These are phyloP conservation scores for Monosporozyma aquatica DNA, from an alignment of 805 yeast genomes.

Conservation along the genomic window DNA sequence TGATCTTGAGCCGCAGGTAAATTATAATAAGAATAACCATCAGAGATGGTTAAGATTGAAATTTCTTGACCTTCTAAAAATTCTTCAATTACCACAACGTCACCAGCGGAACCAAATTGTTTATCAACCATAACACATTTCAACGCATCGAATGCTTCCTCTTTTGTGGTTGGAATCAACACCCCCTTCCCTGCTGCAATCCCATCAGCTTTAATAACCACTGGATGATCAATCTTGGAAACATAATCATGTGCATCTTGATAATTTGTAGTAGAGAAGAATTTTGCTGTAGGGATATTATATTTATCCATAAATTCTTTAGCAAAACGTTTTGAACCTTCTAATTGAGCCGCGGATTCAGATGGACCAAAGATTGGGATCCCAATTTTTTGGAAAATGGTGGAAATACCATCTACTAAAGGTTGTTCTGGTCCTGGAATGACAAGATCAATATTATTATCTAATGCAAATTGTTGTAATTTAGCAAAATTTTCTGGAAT, in stretches of 20 bases:
- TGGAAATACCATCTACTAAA: conserved; percentile 82
- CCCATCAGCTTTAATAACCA: conserved; percentile 95
- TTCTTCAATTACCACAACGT: conserved; percentile 91
- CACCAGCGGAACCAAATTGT: conserved; percentile 90
- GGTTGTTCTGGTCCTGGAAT: conserved; percentile 99
- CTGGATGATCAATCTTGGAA: conserved; percentile 48
- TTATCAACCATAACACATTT: conserved; percentile 82
- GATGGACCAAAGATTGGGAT: conserved; percentile 97
- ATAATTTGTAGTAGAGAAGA: conserved; percentile 69
- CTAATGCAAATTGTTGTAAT: conserved; percentile 66
- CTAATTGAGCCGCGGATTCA: conserved; percentile 82
- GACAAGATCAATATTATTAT: conserved; percentile 59
- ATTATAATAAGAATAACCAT: conserved; percentile 84
- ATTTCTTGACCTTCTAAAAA: conserved; percentile 95
- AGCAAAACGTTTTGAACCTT: conserved; percentile 92
- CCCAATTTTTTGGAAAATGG: conserved; percentile 68
- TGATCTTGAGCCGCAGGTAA: conserved; percentile 98
- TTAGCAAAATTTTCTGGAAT: conserved; percentile 56
- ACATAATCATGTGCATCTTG: conserved; percentile 63
- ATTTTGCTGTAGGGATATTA: conserved; percentile 89
- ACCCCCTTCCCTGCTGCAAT: conserved; percentile 99
- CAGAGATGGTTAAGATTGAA: conserved; percentile 82
- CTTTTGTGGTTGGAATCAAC: conserved; percentile 71
- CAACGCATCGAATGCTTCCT: conserved; percentile 80
- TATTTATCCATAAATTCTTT: conserved; percentile 90